A percentile compares a stretch with the other conserved stretches of the same genome.
Evolutionary conservation across 1,284 basidiomycete genomes (phyloP).

Genomic region (Cystobasidium slooffiae): DNA sequence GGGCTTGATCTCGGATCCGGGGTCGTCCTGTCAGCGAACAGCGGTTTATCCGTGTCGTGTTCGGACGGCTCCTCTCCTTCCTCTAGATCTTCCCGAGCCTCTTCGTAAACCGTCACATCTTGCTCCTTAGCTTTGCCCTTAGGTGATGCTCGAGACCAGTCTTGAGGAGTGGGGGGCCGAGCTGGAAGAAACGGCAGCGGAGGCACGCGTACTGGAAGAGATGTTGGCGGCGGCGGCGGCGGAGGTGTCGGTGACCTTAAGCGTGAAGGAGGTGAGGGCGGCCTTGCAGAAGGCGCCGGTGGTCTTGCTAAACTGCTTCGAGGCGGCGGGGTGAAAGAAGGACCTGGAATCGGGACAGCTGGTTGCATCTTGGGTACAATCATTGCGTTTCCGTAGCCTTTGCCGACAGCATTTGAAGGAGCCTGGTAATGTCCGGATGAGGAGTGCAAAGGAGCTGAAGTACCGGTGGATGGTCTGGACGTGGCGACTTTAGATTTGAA

Average conservation of each 20-base stretch:
- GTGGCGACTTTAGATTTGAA: constrained; percentile 5
- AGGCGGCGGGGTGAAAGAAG: constrained; percentile 18
- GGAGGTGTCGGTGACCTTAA: constrained; percentile 4
- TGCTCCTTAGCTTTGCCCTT: constrained; percentile 19
- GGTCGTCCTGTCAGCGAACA: neutral
- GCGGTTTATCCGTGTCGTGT: neutral
- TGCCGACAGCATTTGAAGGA: constrained; percentile 14
- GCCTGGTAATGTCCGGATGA: neutral
- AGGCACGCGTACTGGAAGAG: neutral
- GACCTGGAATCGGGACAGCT: constrained; percentile 3
- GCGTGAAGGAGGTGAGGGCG: constrained; percentile 1
- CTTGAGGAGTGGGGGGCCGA: constrained; percentile 1
- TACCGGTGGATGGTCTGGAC: neutral
- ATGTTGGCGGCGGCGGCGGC: neutral
- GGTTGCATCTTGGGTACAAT: constrained; percentile 6
- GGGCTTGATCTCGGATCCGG: neutral
- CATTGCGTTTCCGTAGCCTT: constrained; percentile 23
- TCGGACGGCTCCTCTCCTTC: constrained; percentile 13
- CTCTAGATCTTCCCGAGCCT: constrained; percentile 18
- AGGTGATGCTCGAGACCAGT: neutral
- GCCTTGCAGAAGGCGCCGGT: neutral
- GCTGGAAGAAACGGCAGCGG: neutral
- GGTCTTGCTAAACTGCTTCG: neutral
- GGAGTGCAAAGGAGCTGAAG: neutral
- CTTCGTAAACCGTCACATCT: neutral